Conservation (phyloP, 192 early-diverging fungal genomes). For the Chytriomyces confervae region DNA sequence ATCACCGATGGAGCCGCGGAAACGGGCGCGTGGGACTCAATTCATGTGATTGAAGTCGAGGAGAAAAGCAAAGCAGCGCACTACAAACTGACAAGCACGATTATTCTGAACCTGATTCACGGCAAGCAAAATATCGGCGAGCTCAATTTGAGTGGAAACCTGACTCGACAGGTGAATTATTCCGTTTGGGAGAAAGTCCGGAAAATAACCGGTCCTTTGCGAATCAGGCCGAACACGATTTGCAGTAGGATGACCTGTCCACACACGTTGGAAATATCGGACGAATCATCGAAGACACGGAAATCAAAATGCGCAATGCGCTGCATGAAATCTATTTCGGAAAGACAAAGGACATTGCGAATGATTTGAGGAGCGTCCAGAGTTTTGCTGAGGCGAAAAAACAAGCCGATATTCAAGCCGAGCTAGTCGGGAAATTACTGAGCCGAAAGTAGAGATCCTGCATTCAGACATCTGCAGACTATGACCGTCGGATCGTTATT, state of each 20-base stretch:
- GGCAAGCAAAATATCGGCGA: constrained; percentile 61
- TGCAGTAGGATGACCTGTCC: constrained; percentile 70
- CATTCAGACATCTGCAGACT: too few species aligned
- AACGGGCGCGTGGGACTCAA: constrained; percentile 95
- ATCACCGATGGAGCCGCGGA: constrained; percentile 18
- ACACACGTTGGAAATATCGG: constrained; percentile 95
- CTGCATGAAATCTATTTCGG: constrained; percentile 97
- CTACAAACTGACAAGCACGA: constrained; percentile 96
- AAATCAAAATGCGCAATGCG: constrained; percentile 93
- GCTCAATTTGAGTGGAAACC: constrained; percentile 87
- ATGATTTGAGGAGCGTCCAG: constrained; percentile 82
- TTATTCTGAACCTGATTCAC: constrained; percentile 91
- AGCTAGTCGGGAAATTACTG: constrained; percentile 55
- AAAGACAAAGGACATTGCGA: constrained; percentile 96
- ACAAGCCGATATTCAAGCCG: constrained; percentile 79
- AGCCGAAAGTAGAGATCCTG: constrained; percentile 17
- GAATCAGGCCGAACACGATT: constrained; percentile 58
- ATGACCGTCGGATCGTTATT: too few species aligned
- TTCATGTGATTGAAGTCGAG: constrained; percentile 92
- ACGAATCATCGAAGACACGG: constrained; percentile 97
- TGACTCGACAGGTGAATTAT: constrained; percentile 83
- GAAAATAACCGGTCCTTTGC: background rate
- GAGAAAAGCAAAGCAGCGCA: constrained; percentile 85
- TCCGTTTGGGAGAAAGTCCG: background rate
- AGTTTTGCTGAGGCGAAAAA: constrained; percentile 77